A percentile compares a stretch with the other conserved stretches of the same genome.
Conservation (phyloP, 1,284 basidiomycete genomes). For the Ceratobasidium sp. region DNA sequence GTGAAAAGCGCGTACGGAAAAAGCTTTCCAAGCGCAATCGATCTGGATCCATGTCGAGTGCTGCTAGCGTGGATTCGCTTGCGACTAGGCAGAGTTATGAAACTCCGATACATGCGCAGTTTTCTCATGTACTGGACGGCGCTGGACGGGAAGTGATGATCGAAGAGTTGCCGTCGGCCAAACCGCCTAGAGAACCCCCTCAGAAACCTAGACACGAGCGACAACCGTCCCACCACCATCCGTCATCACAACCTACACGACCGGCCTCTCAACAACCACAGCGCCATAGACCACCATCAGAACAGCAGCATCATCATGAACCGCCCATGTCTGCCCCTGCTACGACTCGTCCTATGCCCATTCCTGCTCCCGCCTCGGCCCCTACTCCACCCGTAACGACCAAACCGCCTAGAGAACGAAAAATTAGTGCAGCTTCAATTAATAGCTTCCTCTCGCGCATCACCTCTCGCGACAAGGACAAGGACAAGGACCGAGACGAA, state of each 20-base stretch:
- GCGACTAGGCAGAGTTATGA: constrained; percentile 5
- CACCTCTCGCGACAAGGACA: constrained; percentile 36
- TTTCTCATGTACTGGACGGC: neutral
- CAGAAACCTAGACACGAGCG: neutral
- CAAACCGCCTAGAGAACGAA: constrained; percentile 34
- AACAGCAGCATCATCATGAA: neutral
- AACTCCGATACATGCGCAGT: constrained; percentile 34
- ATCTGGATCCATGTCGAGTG: constrained; percentile 25
- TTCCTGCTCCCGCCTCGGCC: neutral
- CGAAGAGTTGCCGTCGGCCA: constrained; percentile 19
- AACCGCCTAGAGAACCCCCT: neutral
- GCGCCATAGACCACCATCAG: constrained; percentile 4
- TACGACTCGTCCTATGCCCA: neutral
- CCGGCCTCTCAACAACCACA: constrained; percentile 15
- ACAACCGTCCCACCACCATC: neutral
- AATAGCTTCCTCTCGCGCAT: constrained; percentile 32
- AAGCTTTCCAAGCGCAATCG: constrained; percentile 27
- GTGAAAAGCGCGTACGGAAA: constrained; percentile 10
- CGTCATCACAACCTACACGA: neutral
- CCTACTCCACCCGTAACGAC: neutral
- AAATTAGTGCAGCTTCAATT: constrained; percentile 32
- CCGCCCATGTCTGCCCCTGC: constrained; percentile 12
- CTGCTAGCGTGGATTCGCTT: constrained; percentile 21
- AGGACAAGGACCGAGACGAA: constrained; percentile 24
- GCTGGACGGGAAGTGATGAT: constrained; percentile 14